Conservation (phyloP, 805 yeast genomes). For the Candida fluviatilis region DNA sequence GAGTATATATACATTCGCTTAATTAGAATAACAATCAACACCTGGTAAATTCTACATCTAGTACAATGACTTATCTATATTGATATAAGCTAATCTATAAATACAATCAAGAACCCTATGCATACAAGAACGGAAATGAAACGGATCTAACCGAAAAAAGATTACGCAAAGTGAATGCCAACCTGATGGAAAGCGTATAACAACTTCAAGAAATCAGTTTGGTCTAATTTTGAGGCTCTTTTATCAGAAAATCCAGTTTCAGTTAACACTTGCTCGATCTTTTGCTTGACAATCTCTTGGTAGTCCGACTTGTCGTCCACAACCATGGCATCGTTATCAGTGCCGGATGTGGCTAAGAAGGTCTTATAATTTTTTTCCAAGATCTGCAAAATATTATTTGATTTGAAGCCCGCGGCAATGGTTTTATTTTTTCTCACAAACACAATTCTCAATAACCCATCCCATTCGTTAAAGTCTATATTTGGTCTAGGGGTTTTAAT, state of each 20-base stretch:
- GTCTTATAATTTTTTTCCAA: slow-evolving; percentile 86
- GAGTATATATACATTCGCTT: no score
- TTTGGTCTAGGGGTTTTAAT: slow-evolving; percentile 92
- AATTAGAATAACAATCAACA: no score
- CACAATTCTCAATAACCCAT: slow-evolving; percentile 85
- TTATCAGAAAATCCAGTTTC: slow-evolving; percentile 81
- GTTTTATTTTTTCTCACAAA: slow-evolving; percentile 94
- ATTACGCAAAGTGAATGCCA: slow-evolving; percentile 89
- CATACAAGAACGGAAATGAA: slow-evolving; percentile 1
- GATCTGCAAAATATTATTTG: slow-evolving; percentile 71
- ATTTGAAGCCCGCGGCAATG: slow-evolving; percentile 87
- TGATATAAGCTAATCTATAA: neutral
- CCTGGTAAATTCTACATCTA: no score
- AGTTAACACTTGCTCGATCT: slow-evolving; percentile 66
- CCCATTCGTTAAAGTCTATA: slow-evolving; percentile 94
- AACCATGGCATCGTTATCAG: slow-evolving; percentile 41
- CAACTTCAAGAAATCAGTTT: slow-evolving; percentile 83
- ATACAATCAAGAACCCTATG: slow-evolving; percentile 2
- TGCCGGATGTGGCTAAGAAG: slow-evolving; percentile 51
- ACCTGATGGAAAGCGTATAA: slow-evolving; percentile 94
- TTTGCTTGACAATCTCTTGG: slow-evolving; percentile 53
- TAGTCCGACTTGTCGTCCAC: slow-evolving; percentile 40
- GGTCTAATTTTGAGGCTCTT: slow-evolving; percentile 93
- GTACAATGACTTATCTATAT: no score
- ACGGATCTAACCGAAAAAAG: neutral